Conservation (phyloP, 2,329 filamentous ascomycete genomes). For the Penicillium sp. region DNA sequence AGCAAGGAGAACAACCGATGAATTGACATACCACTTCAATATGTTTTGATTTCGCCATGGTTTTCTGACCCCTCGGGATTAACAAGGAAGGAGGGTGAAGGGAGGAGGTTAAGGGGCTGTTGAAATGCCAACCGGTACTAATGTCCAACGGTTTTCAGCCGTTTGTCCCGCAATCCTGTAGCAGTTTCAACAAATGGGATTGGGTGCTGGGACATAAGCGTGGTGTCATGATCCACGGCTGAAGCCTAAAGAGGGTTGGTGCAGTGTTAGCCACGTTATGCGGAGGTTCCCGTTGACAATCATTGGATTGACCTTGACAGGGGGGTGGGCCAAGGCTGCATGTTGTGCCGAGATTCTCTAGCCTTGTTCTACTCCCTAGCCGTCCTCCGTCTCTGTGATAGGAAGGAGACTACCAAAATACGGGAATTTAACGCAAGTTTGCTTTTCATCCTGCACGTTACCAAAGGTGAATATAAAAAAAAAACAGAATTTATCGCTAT, state of each 20-base stretch:
- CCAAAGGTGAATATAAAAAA: neutral
- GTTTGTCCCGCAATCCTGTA: neutral
- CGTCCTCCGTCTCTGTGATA: neutral
- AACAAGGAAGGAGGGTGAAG: neutral
- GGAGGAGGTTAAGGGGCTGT: neutral
- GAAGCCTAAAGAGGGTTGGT: neutral
- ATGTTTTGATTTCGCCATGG: neutral
- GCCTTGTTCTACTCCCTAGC: neutral
- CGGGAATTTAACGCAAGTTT: neutral
- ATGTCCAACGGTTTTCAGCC: neutral
- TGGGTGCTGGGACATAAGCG: neutral
- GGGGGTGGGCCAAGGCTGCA: neutral
- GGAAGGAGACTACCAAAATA: neutral
- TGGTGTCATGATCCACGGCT: neutral
- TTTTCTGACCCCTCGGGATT: neutral
- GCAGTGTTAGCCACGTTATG: neutral
- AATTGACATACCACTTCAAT: neutral
- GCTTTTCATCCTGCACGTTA: neutral
- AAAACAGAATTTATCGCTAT: neutral
- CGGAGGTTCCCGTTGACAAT: neutral
- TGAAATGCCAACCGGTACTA: neutral
- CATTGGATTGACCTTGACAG: neutral
- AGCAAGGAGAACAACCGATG: neutral
- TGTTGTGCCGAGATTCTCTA: neutral
- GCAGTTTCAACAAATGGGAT: neutral